Base-by-base conservation (phyloP, 345 rosid species). In the Eucalyptus erythrocorys region DNA sequence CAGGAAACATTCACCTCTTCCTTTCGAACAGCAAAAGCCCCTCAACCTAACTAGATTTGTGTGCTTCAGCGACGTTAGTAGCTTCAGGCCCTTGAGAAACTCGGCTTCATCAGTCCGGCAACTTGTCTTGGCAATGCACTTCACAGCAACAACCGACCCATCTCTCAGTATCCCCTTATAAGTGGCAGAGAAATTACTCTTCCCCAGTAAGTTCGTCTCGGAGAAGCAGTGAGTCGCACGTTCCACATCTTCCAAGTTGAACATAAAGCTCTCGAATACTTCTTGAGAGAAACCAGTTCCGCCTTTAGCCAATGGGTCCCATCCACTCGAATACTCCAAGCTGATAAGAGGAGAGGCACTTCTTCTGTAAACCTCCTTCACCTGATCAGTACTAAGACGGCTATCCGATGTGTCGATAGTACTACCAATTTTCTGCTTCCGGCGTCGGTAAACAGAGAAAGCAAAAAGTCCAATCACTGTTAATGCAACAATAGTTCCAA, bases 201-300 rank as follows among this genome's bases (percentile, higher is more conserved):
- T 96, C 66, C 98, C 97, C 92, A 97, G 89, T 89, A 98, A 87
- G 86, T 98, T 98, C 59, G 79, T 87, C 85, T 96, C 99, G 6
- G 97, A 95, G 93, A 98, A 98, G 90, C 97, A 94, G 88, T 95
- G 99, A n/a, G 99, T 98, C 21, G 99, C 99, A 40, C 97, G 95
- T 92, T 97, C 98, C 71, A 97, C 96, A 89, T 97, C 99, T 88
- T 98, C 98, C 71, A 98, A 93, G 85, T 97, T 98, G 92, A 95
- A 96, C 98, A 94, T 93, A 89, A 95, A 96, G 91, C 99, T 97
- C 92, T 98, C 98, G 30, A 96, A 93, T 87, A 95, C 93, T 91
- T 96, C 99, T 86, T 94, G 98, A 34, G 98, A 94, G 89, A 94
- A 90, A 7, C 94, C 96, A 85, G 26, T 92, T 88, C 93, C 92